A percentile compares a stretch with the other conserved stretches of the same genome.
Evolutionary conservation across 371 early-diverging fungal species (phyloP).

Genomic region (Rhizomucor miehei): DNA sequence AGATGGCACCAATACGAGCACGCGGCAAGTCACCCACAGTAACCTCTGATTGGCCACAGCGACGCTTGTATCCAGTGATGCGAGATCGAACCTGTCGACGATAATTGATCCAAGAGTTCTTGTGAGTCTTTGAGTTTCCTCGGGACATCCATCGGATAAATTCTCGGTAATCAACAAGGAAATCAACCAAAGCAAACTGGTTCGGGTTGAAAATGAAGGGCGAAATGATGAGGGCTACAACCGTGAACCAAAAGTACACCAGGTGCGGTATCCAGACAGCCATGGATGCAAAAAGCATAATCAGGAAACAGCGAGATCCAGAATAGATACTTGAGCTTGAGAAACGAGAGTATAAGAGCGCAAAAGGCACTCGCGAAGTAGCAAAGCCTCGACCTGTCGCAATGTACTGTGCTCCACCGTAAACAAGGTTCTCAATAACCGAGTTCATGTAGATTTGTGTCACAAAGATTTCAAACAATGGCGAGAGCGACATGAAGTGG

Average conservation of each 20-base stretch:
- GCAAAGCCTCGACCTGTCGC: slow-evolving; percentile 93
- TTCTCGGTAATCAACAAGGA: slow-evolving; percentile 78
- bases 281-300: slow-evolving; percentile 73
- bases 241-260: slow-evolving; percentile 86
- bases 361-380: slow-evolving; percentile 80
- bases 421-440: slow-evolving; percentile 76
- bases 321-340: slow-evolving; percentile 77
- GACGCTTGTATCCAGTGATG: slow-evolving; percentile 78
- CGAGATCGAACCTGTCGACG: slow-evolving; percentile 70
- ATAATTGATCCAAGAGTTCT: slow-evolving; percentile 80
- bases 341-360: slow-evolving; percentile 75
- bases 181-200: slow-evolving; percentile 73
- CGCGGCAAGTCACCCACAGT: slow-evolving; percentile 60
- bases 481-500: slow-evolving; percentile 82
- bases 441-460: slow-evolving; percentile 88
- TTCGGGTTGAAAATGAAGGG: slow-evolving; percentile 87
- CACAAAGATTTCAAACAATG: slow-evolving; percentile 87
- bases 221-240: slow-evolving; percentile 67
- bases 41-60: slow-evolving; percentile 37
- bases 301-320: slow-evolving; percentile 68
- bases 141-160: slow-evolving; percentile 81
- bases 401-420: slow-evolving; percentile 88
- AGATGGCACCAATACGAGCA: slow-evolving; percentile 64
- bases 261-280: slow-evolving; percentile 74
- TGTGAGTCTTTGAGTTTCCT: slow-evolving; percentile 71